phyloP scores from a whole-genome alignment of 169 alveolate species.

The Prorocentrum cordatum region DNA sequence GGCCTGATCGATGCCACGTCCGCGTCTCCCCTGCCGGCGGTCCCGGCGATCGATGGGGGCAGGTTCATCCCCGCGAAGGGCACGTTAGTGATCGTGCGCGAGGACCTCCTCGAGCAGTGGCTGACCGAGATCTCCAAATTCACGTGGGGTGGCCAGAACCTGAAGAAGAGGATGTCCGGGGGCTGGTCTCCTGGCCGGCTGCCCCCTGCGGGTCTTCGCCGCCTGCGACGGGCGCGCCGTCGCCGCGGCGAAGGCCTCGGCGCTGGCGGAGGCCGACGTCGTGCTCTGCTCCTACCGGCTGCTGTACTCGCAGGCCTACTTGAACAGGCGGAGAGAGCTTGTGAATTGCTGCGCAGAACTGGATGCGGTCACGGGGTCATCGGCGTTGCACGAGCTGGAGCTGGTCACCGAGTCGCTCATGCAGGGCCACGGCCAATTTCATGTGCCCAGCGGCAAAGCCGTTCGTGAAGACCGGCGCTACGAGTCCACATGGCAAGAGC shows the following conservation, averaged over 20 bases:
- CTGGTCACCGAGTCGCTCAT: too few relatives aligned
- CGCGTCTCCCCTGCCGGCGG: background rate
- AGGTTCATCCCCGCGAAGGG: background rate
- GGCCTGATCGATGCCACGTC: background rate
- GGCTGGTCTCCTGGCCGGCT: background rate
- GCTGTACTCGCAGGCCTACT: constrained; percentile 30
- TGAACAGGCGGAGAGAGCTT: constrained; percentile 14
- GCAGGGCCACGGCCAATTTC: too few relatives aligned
- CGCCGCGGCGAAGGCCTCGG: background rate
- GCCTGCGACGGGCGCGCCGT: background rate
- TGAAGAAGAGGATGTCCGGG: background rate
- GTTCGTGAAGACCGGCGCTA: too few relatives aligned
- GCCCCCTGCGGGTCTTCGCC: constrained; percentile 28
- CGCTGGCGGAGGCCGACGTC: background rate
- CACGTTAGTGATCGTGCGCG: constrained; percentile 21
- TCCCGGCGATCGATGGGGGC: background rate
- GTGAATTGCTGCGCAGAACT: too few relatives aligned
- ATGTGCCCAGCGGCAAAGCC: too few relatives aligned
- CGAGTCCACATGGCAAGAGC: too few relatives aligned
- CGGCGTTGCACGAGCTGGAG: too few relatives aligned
- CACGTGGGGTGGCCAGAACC: constrained; percentile 11
- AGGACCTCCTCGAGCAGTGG: constrained; percentile 43
- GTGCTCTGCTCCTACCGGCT: constrained; percentile 47
- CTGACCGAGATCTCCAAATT: constrained; percentile 30
- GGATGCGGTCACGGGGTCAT: too few relatives aligned